Base-by-base conservation (phyloP, 2,329 filamentous ascomycete genomes). In the Hortaea werneckii region DNA sequence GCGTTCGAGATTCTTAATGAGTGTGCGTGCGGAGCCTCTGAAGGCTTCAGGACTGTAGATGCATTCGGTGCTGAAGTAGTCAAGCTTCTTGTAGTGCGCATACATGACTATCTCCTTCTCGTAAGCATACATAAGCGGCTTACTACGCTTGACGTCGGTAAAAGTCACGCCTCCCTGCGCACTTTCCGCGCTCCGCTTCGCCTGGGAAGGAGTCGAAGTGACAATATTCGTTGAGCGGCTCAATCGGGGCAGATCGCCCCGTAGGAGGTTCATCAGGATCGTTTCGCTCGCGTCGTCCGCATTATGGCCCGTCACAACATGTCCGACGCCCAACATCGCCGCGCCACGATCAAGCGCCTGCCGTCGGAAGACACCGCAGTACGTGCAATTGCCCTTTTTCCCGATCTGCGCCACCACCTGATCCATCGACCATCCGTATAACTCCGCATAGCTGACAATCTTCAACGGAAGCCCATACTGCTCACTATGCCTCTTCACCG, bases 381-480 rank as follows among this genome's bases (percentile, higher is more conserved):
- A 98, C 29, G 94, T 98, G 75, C 92, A 98, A 67, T 98, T 98
- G 29, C 90, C 89, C 66, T 95, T 96, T 71, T 95, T 96, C 10
- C 92, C 92, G 42, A 98, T 85, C 41, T 90, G 87, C 58, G 89
- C 85, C 4, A 98, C 94, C 7, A 98, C 92, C 61, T 96, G 87
- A 61, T 98, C 92, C 92, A 98, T 98, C 1, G 89, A 95, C 92
- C 92, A 98, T 6, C 90, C 92, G 64, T 98, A 98, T 7, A 98
- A 73, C 59, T 95, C 85, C 44, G 83, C 83, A 59, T 98, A 98
- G 42, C 90, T 88, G 42, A 98, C 80, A 46, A 98, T 94, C 57
- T 87, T 86, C 41, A 98, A 71, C 0, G 85, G 80, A 83, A 98
- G 94, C 1, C 83, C 80, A 67, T 96, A 95, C 65, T 96, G 88